Conservation (phyloP, 257 asterid species). For the Vinca minor region DNA sequence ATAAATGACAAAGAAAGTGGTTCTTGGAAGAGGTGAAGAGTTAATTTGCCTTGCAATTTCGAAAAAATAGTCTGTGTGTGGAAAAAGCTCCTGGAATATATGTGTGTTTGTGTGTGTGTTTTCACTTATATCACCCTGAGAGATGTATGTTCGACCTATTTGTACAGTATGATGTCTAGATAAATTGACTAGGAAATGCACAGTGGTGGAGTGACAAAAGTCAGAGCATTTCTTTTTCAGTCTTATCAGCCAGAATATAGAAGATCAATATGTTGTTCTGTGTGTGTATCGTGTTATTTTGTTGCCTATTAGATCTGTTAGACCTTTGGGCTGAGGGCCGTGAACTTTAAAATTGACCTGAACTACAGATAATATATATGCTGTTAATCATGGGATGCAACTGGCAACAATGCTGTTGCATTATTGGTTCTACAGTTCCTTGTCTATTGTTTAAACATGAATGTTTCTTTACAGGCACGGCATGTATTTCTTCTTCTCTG, state of each 20-base stretch:
- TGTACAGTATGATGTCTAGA: not conserved
- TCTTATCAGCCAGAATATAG: not conserved
- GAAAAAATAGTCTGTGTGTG: not conserved
- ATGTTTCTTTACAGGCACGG: slow-evolving; percentile 44
- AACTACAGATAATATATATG: not conserved
- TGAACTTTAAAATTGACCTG: not conserved
- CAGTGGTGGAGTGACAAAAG: not conserved
- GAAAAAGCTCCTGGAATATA: too few relatives aligned
- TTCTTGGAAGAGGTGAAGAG: not conserved
- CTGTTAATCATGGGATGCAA: slow-evolving; percentile 4
- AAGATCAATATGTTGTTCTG: not conserved
- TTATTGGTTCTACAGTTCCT: not conserved
- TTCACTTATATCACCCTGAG: not conserved
- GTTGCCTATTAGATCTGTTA: not conserved
- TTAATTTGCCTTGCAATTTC: not conserved
- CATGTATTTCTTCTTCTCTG: slow-evolving; percentile 78
- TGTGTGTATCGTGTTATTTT: not conserved
- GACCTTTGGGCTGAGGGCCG: not conserved
- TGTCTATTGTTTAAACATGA: not conserved
- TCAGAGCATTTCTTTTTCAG: not conserved
- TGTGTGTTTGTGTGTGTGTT: too few relatives aligned
- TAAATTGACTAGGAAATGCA: not conserved
- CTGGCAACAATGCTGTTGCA: not conserved
- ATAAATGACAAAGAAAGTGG: not conserved
- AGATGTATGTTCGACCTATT: not conserved